Evolutionary conservation across 371 early-diverging fungal genomes (phyloP).

Genomic region (Funneliformis caledonium): DNA sequence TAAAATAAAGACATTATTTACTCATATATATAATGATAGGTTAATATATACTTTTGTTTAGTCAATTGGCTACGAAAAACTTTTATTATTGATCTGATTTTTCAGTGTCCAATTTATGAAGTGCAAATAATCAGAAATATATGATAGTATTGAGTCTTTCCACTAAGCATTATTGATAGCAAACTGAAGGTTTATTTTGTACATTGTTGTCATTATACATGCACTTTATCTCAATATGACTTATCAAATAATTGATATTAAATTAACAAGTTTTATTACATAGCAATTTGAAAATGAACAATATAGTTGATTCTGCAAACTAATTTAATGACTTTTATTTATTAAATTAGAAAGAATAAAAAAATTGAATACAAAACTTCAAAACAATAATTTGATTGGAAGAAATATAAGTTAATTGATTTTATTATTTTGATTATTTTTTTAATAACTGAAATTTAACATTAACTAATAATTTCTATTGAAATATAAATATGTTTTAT

Average conservation of each 20-base stretch:
- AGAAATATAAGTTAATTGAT: too few relatives aligned
- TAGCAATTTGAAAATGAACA: neutral
- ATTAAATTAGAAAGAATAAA: too few relatives aligned
- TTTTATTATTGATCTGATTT: neutral
- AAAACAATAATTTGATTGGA: too few relatives aligned
- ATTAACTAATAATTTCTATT: too few relatives aligned
- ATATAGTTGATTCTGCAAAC: neutral
- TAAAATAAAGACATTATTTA: neutral
- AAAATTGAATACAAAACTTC: too few relatives aligned
- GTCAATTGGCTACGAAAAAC: neutral
- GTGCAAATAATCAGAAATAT: neutral
- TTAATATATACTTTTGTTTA: conserved; percentile 1
- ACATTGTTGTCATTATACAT: neutral
- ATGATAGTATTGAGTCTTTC: neutral
- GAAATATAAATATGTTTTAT: too few relatives aligned
- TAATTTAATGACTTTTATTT: too few relatives aligned
- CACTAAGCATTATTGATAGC: neutral
- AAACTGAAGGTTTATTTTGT: neutral
- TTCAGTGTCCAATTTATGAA: too few relatives aligned
- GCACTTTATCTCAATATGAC: neutral
- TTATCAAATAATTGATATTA: neutral
- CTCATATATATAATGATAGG: neutral
- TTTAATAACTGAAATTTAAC: too few relatives aligned
- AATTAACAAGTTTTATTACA: neutral
- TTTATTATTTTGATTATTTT: too few relatives aligned